Base-by-base conservation (phyloP, 805 yeast genomes). In the Candida schatavii region DNA sequence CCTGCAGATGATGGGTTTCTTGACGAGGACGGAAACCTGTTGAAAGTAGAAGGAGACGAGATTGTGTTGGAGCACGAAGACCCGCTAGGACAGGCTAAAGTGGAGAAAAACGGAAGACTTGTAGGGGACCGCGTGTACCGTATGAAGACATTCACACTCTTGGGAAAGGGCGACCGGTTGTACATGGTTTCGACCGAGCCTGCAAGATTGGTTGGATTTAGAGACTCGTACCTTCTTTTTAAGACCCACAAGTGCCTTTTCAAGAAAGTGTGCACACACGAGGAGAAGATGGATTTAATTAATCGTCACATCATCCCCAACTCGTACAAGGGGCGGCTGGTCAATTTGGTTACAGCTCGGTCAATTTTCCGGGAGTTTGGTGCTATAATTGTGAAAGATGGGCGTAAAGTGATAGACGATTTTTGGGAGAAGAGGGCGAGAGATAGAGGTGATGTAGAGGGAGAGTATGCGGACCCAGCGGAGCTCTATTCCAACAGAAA, bases 101-200 rank as follows among this genome's bases (percentile, higher is more conserved):
- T 91, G 29, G 81, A 79, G 50, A 70, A 59, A 31, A 57, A 74
- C 45, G 98, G 98, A 22, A 72, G 74, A 36, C 68, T 91, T 45
- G 57, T 62, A 34, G 95, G 85, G 3, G 90, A 80, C 14, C 76
- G 97, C 48, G 78, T 79, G 54, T 91, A 77, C 66, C 73, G 90
- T 45, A 80, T 83, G 42, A 77, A 83, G 46, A 76, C 85, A 0
- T 86, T 86, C 61, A 81, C 81, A 4, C 70, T 85, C 6, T 57
- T 68, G 32, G 82, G 80, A 3, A 71, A 79, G 42, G 97, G 96
- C 6, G 78, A 80, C 17, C 74, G 82, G 49, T 71, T 82, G 44
- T 93, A 80, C 62, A 90, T 91, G 96, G 77, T 93, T 37, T 83
- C 96, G 2, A 90, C 98, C 0, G 99, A 93, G 57, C 96, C 97